Conservation (phyloP, 192 early-diverging fungal genomes). For the Umbelopsis sp. region DNA sequence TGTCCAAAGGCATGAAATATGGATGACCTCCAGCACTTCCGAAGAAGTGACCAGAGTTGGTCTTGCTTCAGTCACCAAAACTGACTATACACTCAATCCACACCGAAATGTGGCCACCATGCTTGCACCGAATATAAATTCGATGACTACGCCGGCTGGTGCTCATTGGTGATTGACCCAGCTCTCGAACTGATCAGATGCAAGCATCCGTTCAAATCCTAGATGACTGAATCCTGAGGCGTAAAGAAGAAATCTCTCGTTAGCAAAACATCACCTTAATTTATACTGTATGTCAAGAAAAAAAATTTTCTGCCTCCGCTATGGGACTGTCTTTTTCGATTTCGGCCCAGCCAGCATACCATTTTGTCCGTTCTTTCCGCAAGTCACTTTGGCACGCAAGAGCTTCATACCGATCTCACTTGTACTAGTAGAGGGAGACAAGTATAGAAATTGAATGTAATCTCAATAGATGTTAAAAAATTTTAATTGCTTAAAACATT, state of each 20-base stretch:
- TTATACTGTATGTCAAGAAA: not conserved
- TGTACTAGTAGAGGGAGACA: too few species aligned
- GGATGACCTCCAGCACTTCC: constrained; percentile 12
- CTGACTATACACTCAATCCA: constrained; percentile 16
- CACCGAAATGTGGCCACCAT: constrained; percentile 9
- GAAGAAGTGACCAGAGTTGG: not conserved
- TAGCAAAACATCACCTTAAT: not conserved
- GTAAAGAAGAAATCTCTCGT: constrained; percentile 8
- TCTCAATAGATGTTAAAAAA: too few species aligned
- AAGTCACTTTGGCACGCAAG: too few species aligned
- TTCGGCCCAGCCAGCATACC: too few species aligned
- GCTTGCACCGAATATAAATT: not conserved
- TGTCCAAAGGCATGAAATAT: constrained; percentile 19
- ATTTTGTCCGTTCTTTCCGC: too few species aligned
- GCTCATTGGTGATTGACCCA: constrained; percentile 18
- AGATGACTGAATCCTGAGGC: constrained; percentile 15
- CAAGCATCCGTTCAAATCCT: not conserved
- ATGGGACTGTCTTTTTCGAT: not conserved
- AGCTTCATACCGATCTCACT: too few species aligned
- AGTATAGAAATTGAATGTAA: too few species aligned
- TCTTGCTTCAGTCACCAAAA: constrained; percentile 19
- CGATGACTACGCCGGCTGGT: not conserved
- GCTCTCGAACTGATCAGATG: not conserved
- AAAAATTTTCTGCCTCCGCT: constrained; percentile 6
- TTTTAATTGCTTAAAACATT: too few species aligned